Conservation (phyloP, 495 filamentous ascomycete species). For the Cudoniella acicularis region DNA sequence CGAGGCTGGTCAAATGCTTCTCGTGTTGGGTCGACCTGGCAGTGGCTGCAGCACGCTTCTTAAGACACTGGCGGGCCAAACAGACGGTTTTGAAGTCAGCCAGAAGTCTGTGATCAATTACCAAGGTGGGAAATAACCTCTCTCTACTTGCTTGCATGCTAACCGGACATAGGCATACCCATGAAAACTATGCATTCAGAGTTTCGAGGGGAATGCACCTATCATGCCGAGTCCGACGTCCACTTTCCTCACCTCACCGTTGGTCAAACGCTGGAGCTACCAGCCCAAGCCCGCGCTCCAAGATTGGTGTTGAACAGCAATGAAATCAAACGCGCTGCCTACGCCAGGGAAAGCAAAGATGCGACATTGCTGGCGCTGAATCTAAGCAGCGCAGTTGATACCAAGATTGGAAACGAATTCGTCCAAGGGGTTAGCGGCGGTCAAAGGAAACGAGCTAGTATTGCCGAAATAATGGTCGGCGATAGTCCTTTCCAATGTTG, state of each 20-base stretch:
- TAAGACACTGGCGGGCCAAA: conserved; percentile 72
- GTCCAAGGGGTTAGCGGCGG: conserved; percentile 77
- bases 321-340: too few species aligned
- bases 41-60: conserved; percentile 69
- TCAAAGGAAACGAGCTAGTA: conserved; percentile 64
- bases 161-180: background rate
- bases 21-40: conserved; percentile 52
- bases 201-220: conserved; percentile 68
- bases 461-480: conserved; percentile 63
- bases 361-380: conserved; percentile 66
- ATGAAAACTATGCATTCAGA: background rate
- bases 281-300: conserved; percentile 59
- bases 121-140: too few species aligned
- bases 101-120: too few species aligned
- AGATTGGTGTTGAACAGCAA: too few species aligned
- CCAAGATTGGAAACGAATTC: conserved; percentile 70
- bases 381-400: conserved; percentile 68
- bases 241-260: conserved; percentile 75
- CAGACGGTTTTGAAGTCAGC: conserved; percentile 69
- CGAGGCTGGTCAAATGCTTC: conserved; percentile 79
- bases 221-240: conserved; percentile 70
- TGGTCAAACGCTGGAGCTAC: conserved; percentile 70
- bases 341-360: conserved; percentile 38
- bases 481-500: conserved; percentile 68
- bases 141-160: too few species aligned